These are phyloP conservation scores for Lasiosphaeriaceae sp. DNA, from an alignment of 495 filamentous ascomycete genomes.

Conservation along the genomic window DNA sequence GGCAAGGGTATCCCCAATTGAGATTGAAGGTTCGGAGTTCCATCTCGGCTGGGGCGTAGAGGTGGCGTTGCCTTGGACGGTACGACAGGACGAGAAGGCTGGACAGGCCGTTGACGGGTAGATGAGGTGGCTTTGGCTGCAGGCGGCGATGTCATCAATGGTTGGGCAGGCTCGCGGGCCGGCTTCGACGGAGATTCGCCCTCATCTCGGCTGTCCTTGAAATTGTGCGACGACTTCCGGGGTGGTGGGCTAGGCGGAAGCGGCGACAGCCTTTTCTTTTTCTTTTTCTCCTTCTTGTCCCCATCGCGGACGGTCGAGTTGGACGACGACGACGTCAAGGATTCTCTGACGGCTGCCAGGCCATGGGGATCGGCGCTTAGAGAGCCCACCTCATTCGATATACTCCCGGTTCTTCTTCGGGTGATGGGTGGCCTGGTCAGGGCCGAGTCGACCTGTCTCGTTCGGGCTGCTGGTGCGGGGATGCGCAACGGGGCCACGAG, in stretches of 20 bases:
- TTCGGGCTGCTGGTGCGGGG: conserved; percentile 42
- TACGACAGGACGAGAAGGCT: conserved; percentile 22
- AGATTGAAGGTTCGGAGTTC: conserved; percentile 61
- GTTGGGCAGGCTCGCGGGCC: conserved; percentile 25
- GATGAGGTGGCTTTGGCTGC: conserved; percentile 25
- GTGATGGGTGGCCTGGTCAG: conserved; percentile 67
- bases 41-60: conserved; percentile 74
- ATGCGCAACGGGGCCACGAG: conserved; percentile 59
- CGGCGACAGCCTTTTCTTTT: conserved; percentile 41
- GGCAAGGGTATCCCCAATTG: conserved; percentile 57
- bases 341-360: conserved; percentile 63
- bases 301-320: conserved; percentile 52
- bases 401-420: conserved; percentile 53
- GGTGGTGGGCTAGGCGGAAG: conserved; percentile 59
- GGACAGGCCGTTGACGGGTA: conserved; percentile 25
- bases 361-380: conserved; percentile 49
- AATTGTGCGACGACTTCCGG: conserved; percentile 60
- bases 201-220: conserved; percentile 37
- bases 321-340: conserved; percentile 56
- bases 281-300: conserved; percentile 42
- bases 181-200: conserved; percentile 26
- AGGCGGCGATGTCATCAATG: conserved; percentile 30
- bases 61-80: conserved; percentile 43
- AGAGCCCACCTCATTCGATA: conserved; percentile 46
- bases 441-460: conserved; percentile 55